phyloP scores from a whole-genome alignment of 2,329 filamentous ascomycete species.

The Calonectria fujianensis region DNA sequence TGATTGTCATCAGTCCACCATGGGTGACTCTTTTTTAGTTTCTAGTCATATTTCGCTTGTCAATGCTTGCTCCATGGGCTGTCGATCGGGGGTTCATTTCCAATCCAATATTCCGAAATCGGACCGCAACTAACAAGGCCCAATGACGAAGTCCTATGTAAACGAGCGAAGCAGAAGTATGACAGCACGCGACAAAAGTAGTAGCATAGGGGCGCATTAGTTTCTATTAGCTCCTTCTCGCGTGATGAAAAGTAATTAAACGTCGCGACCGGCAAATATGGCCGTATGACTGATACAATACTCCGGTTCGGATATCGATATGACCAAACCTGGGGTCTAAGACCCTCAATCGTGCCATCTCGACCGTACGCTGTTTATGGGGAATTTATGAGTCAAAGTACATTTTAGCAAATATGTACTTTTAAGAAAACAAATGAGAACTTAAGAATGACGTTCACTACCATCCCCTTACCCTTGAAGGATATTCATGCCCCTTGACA shows the following conservation, averaged over 20 bases:
- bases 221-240: not conserved
- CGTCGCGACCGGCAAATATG: not conserved
- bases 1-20: not conserved
- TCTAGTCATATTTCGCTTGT: not conserved
- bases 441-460: not conserved
- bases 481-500: not conserved
- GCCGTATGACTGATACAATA: not conserved
- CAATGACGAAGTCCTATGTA: not conserved
- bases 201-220: not conserved
- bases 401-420: not conserved
- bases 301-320: not conserved
- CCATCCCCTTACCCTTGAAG: not conserved
- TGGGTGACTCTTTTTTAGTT: not conserved
- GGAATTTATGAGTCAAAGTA: not conserved
- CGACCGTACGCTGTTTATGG: not conserved
- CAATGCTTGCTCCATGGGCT: not conserved
- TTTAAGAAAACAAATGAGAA: not conserved
- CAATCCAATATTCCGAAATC: not conserved
- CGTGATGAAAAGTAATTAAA: not conserved
- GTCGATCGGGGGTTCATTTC: not conserved
- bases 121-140: not conserved
- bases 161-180: not conserved
- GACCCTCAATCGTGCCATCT: not conserved
- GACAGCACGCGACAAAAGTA: not conserved
- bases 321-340: not conserved